phyloP scores from a whole-genome alignment of 2,329 filamentous ascomycete genomes.

The Phyllosticta citriasiana region DNA sequence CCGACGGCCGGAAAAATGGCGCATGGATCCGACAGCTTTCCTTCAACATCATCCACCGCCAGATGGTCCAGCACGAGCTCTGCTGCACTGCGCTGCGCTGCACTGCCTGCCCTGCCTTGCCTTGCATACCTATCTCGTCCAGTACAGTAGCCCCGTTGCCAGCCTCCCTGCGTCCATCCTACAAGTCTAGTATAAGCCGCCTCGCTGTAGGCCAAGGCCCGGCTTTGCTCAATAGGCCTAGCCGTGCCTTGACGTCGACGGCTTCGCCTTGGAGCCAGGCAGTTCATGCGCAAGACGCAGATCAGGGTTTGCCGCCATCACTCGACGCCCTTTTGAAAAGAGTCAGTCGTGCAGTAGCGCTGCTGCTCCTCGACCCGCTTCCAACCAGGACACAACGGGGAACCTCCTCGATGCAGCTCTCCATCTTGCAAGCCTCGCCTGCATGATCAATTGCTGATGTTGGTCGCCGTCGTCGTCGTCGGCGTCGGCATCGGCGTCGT shows the following conservation, averaged over 20 bases:
- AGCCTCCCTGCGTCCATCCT: neutral
- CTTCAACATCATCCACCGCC: too few relatives aligned
- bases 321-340: neutral
- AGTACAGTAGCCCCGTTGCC: neutral
- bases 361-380: neutral
- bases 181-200: neutral
- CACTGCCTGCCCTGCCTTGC: neutral
- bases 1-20: neutral
- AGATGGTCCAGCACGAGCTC: neutral
- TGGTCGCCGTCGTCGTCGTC: neutral
- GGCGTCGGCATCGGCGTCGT: neutral
- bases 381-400: neutral
- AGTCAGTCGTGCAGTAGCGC: neutral
- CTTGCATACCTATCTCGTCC: neutral
- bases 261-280: slow-evolving; percentile 2
- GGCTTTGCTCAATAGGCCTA: neutral
- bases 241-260: slow-evolving; percentile 1
- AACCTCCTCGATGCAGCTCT: too few relatives aligned
- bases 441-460: neutral
- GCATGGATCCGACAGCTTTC: neutral
- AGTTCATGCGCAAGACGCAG: slow-evolving; percentile 8
- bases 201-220: slow-evolving; percentile 1
- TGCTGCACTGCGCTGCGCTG: neutral
- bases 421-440: too few relatives aligned
- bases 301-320: slow-evolving; percentile 9